phyloP scores from a whole-genome alignment of 108 stramenopile genomes.

The Poteriospumella lacustris region DNA sequence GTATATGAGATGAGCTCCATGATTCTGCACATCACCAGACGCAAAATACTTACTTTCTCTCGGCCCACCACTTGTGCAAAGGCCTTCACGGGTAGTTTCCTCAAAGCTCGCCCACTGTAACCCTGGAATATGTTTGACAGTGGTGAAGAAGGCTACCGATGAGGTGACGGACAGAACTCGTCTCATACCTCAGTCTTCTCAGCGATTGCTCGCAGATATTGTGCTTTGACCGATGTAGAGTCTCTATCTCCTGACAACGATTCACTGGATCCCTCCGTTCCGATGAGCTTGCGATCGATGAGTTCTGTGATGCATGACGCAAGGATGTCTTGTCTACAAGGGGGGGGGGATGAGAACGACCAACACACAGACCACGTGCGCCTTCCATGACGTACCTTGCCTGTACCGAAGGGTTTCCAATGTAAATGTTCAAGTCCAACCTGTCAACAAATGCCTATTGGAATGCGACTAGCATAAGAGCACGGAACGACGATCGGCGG shows the following conservation, averaged over 20 bases:
- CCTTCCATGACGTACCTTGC: conserved; percentile 49
- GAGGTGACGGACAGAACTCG: not conserved
- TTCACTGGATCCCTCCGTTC: not conserved
- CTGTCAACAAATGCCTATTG: conserved; percentile 75
- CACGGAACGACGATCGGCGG: not conserved
- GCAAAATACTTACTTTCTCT: not conserved
- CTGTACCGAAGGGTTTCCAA: conserved; percentile 55
- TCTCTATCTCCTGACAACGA: no score
- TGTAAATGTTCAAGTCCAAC: conserved; percentile 61
- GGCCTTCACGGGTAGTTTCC: conserved; percentile 55
- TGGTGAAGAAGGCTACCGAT: not conserved
- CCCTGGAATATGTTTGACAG: conserved; percentile 27
- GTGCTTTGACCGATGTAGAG: conserved; percentile 20
- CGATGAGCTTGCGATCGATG: conserved; percentile 57
- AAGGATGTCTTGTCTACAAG: conserved; percentile 46
- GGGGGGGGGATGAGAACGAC: not conserved
- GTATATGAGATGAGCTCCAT: not conserved
- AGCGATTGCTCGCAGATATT: conserved; percentile 26
- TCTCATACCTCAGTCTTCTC: conserved; percentile 20
- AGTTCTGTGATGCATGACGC: conserved; percentile 63
- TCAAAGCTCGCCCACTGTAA: conserved; percentile 44
- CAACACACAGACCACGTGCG: not conserved
- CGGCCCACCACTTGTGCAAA: conserved; percentile 27
- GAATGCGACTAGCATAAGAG: conserved; percentile 38
- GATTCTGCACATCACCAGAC: not conserved